These are phyloP conservation scores for Articulospora tetracladia DNA, from an alignment of 495 filamentous ascomycete species.

Conservation along the genomic window DNA sequence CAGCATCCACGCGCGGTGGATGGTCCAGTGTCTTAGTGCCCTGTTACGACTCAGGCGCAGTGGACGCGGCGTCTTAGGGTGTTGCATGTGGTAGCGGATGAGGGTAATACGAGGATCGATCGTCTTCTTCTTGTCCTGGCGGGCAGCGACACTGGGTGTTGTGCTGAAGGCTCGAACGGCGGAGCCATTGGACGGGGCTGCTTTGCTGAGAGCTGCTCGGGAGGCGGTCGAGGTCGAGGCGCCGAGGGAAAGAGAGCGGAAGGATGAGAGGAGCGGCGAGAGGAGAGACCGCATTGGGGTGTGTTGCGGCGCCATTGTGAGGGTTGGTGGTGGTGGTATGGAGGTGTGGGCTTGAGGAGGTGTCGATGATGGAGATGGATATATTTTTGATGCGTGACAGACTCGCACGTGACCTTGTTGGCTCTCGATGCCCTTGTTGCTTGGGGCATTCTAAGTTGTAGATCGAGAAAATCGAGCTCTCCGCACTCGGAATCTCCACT, in stretches of 20 bases:
- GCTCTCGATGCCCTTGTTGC: neutral
- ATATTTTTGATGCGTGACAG: constrained; percentile 13
- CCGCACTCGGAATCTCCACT: neutral
- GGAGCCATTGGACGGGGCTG: neutral
- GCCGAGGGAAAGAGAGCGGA: constrained; percentile 15
- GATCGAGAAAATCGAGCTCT: neutral
- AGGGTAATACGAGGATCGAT: constrained; percentile 20
- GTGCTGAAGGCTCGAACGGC: constrained; percentile 4
- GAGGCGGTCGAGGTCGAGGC: neutral
- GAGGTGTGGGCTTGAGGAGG: neutral
- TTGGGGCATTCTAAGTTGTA: neutral
- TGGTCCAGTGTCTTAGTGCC: constrained; percentile 95
- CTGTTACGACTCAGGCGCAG: constrained; percentile 84
- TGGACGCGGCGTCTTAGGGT: constrained; percentile 38
- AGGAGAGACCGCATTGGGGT: constrained; percentile 10
- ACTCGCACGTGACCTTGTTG: neutral
- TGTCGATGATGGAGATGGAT: constrained; percentile 7
- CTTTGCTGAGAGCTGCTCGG: constrained; percentile 3
- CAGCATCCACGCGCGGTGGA: constrained; percentile 90
- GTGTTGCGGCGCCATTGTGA: constrained; percentile 12
- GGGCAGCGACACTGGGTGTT: constrained; percentile 1
- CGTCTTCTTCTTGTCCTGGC: constrained; percentile 6
- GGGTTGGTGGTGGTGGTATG: neutral
- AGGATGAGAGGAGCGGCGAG: constrained; percentile 17
- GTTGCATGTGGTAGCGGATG: constrained; percentile 27